Conservation (phyloP, 257 asterid species). For the Anisodus tanguticus region DNA sequence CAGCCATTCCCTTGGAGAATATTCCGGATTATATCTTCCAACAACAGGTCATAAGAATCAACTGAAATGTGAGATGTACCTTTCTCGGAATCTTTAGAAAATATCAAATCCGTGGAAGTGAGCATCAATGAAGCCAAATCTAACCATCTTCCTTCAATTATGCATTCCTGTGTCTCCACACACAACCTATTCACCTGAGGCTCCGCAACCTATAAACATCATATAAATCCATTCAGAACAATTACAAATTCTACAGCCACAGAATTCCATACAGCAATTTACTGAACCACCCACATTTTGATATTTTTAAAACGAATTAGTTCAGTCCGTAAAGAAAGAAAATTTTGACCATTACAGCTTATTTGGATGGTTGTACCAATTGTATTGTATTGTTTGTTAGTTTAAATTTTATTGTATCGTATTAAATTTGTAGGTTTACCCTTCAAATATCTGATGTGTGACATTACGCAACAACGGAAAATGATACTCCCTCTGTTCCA, state of each 20-base stretch:
- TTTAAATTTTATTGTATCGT: no score
- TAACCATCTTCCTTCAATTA: constrained; percentile 62
- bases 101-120: constrained; percentile 76
- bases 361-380: no score
- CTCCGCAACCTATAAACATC: constrained; percentile 65
- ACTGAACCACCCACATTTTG: background rate
- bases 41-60: background rate
- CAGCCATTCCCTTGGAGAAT: background rate
- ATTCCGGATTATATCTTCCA: background rate
- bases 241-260: background rate
- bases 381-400: no score
- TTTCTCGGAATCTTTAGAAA: constrained; percentile 80
- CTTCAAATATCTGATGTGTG: no score
- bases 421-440: no score
- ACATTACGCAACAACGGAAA: no score
- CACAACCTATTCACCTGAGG: constrained; percentile 67
- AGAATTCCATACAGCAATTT: background rate
- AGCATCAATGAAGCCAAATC: constrained; percentile 83
- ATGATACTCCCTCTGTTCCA: no score
- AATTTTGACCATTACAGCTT: no score
- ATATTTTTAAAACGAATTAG: no score
- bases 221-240: background rate
- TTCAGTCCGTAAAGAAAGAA: no score
- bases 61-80: constrained; percentile 49
- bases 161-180: constrained; percentile 72